A percentile compares a stretch with the other conserved stretches of the same genome.
Evolutionary conservation across 805 yeast species (phyloP).

Genomic region (Candida ulmi): DNA sequence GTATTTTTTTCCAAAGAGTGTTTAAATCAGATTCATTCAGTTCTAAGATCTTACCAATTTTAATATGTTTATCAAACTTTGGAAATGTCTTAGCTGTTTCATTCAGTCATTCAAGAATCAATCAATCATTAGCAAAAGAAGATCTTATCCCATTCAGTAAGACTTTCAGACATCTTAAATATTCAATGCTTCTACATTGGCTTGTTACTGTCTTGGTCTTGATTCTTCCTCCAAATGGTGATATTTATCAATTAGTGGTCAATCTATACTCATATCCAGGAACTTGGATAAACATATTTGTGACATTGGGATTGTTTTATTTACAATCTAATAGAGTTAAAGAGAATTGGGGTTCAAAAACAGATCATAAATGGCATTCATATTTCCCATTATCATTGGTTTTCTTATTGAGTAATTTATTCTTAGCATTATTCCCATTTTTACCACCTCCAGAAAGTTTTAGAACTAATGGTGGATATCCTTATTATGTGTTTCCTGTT

Average conservation of each 20-base stretch:
- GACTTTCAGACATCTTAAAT: conserved; percentile 36
- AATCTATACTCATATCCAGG: conserved; percentile 62
- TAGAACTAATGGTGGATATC: conserved; percentile 29
- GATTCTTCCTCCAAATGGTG: conserved; percentile 55
- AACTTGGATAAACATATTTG: conserved; percentile 48
- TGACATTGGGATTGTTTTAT: conserved; percentile 49
- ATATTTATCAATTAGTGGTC: conserved; percentile 57
- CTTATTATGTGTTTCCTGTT: conserved; percentile 54
- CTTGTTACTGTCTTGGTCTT: conserved; percentile 46
- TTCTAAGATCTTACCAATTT: conserved; percentile 43
- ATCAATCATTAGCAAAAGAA: conserved; percentile 51
- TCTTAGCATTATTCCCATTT: conserved; percentile 51
- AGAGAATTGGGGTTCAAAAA: conserved; percentile 35
- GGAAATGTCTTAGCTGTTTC: conserved; percentile 64
- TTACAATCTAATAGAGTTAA: conserved; percentile 35
- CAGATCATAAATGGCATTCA: conserved; percentile 23
- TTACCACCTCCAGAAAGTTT: conserved; percentile 41
- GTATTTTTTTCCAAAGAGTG: conserved; percentile 49
- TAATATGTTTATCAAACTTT: conserved; percentile 55
- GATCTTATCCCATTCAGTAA: conserved; percentile 43
- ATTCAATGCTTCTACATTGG: conserved; percentile 52
- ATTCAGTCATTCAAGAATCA: conserved; percentile 54
- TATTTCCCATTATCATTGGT: conserved; percentile 25
- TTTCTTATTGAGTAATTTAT: conserved; percentile 41
- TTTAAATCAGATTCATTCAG: conserved; percentile 48